Conservation (phyloP, 768 basidiomycete species). For the Neoboletus magnificus region DNA sequence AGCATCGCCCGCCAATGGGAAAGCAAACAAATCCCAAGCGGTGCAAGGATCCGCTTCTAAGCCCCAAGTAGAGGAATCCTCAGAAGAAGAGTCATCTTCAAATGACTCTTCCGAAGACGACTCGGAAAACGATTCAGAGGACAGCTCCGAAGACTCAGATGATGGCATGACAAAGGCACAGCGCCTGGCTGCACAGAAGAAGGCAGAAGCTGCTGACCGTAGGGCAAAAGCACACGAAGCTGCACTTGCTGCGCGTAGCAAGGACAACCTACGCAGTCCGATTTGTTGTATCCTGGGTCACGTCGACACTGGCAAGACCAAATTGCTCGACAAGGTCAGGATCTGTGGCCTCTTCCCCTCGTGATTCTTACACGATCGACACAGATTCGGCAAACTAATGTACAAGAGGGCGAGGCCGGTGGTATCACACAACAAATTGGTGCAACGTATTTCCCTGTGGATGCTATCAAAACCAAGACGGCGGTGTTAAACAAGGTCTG, state of each 20-base stretch:
- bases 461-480: conserved; percentile 92
- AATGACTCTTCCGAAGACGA: conserved; percentile 46
- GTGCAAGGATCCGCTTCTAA: conserved; percentile 29
- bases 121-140: conserved; percentile 50
- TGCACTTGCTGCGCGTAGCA: conserved; percentile 81
- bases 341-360: background rate
- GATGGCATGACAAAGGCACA: conserved; percentile 69
- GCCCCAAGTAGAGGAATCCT: conserved; percentile 25
- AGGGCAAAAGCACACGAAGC: conserved; percentile 76
- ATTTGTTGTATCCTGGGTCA: conserved; percentile 99
- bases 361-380: conserved; percentile 3
- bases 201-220: conserved; percentile 82
- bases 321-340: conserved; percentile 89
- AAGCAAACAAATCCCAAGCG: conserved; percentile 14
- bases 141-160: conserved; percentile 41
- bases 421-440: conserved; percentile 99
- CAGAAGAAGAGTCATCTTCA: conserved; percentile 37
- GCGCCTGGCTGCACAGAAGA: conserved; percentile 63
- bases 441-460: conserved; percentile 97
- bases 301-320: conserved; percentile 99
- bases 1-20: conserved; percentile 9
- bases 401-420: conserved; percentile 98
- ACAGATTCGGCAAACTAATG: conserved; percentile 98
- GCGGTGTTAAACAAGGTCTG: conserved; percentile 83
- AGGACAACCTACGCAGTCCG: conserved; percentile 89